A percentile compares a stretch with the other conserved stretches of the same genome.
phyloP scores from a whole-genome alignment of 116 monocot species.

The Papilionanthe hybrid region DNA sequence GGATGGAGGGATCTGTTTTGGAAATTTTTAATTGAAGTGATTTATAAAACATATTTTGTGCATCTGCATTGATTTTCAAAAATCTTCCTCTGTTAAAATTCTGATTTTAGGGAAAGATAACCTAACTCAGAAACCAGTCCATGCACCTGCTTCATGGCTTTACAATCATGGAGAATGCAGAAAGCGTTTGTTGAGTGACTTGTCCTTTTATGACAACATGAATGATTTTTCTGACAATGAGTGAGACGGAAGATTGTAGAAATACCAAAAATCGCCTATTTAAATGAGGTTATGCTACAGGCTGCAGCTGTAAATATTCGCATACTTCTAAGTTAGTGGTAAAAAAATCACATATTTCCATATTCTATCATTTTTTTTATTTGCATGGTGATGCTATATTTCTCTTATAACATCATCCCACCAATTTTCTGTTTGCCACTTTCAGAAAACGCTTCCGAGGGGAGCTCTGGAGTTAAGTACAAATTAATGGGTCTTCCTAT shows the following conservation, averaged over 20 bases:
- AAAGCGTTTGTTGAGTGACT: neutral
- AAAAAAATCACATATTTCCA: neutral
- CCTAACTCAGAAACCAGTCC: neutral
- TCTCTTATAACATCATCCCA: neutral
- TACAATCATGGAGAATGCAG: neutral
- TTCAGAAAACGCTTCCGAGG: conserved; percentile 64
- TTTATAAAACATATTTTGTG: neutral
- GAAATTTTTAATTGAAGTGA: neutral
- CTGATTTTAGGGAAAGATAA: neutral
- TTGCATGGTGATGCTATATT: neutral
- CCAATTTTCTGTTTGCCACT: neutral
- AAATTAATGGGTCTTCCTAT: conserved; percentile 67
- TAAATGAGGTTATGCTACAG: neutral
- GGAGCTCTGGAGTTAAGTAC: conserved; percentile 58
- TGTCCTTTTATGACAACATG: neutral
- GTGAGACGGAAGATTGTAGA: neutral
- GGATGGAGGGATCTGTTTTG: neutral
- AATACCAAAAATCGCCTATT: neutral
- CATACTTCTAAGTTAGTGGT: neutral
- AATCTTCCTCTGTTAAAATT: neutral
- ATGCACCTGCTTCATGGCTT: neutral
- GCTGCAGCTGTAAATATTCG: neutral
- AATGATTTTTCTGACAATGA: neutral
- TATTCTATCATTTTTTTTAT: neutral
- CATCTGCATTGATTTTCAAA: neutral